phyloP scores from a whole-genome alignment of 148 eudicot species.

The Selenicereus undatus region DNA sequence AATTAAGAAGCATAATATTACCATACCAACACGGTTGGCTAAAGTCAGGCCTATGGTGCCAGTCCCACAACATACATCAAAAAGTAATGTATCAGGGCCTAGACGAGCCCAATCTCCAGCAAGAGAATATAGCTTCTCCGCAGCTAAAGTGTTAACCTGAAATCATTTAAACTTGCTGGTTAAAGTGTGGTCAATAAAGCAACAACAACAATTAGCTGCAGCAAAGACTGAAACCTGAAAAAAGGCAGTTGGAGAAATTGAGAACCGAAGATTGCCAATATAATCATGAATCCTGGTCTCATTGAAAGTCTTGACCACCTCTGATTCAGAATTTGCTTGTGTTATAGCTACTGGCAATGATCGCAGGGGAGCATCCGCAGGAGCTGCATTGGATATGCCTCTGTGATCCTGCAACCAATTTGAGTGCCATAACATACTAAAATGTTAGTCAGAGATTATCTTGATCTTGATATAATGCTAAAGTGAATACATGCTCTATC shows the following conservation, averaged over 20 bases:
- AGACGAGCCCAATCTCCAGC: conserved; percentile 97
- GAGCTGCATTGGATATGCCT: conserved; percentile 92
- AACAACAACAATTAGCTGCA: conserved; percentile 3
- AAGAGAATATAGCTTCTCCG: conserved; percentile 87
- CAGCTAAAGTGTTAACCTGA: conserved; percentile 93
- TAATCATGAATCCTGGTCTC: conserved; percentile 87
- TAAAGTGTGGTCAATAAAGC: neutral
- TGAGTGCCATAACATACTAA: neutral
- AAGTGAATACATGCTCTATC: neutral
- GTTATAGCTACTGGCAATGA: conserved; percentile 40
- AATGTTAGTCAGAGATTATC: neutral
- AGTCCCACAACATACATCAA: conserved; percentile 96
- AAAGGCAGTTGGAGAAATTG: conserved; percentile 91
- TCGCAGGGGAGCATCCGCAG: conserved; percentile 77
- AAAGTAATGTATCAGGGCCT: conserved; percentile 80
- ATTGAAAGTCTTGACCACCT: conserved; percentile 26
- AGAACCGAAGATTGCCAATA: conserved; percentile 67
- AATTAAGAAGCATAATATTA: conserved; percentile 36
- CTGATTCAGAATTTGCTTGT: conserved; percentile 29
- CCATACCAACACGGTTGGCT: conserved; percentile 96
- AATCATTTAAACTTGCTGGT: conserved; percentile 2
- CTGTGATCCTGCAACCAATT: conserved; percentile 62
- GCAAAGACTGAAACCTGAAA: conserved; percentile 54
- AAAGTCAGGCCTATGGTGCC: conserved; percentile 95
- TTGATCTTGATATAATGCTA: neutral